phyloP scores from a whole-genome alignment of 176 grass and related monocot genomes.

The Lolium multiflorum region DNA sequence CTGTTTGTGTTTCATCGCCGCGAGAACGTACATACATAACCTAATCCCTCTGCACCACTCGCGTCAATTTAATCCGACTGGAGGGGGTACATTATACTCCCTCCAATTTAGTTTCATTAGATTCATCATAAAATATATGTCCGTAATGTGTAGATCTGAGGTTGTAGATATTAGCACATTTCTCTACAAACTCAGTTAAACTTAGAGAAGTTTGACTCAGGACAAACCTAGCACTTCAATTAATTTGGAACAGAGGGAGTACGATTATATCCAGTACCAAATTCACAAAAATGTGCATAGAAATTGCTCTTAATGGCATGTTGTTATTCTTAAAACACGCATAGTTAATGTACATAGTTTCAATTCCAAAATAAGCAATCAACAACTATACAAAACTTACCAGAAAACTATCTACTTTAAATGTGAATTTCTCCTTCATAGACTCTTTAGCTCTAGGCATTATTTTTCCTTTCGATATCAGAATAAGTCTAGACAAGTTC shows the following conservation, averaged over 20 bases:
- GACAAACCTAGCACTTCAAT: not conserved
- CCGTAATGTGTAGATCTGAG: not conserved
- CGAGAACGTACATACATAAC: no score
- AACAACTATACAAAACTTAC: slow-evolving; percentile 43
- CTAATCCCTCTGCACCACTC: no score
- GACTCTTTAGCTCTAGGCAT: slow-evolving; percentile 64
- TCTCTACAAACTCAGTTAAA: not conserved
- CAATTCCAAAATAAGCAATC: not conserved
- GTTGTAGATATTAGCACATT: not conserved
- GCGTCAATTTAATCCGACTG: no score
- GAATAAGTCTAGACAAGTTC: slow-evolving; percentile 61
- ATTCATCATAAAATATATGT: not conserved
- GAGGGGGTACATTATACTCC: not conserved
- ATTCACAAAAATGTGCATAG: not conserved
- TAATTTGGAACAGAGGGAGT: not conserved
- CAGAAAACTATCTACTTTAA: slow-evolving; percentile 81
- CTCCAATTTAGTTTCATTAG: not conserved
- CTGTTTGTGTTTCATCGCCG: no score
- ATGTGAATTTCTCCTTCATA: slow-evolving; percentile 73
- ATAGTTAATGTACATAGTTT: slow-evolving; percentile 2
- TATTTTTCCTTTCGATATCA: slow-evolving; percentile 69
- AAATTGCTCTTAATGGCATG: slow-evolving; percentile 16
- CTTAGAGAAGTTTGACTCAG: not conserved
- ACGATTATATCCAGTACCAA: not conserved
- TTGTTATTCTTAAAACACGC: not conserved